Evolutionary conservation across 2,329 filamentous ascomycete genomes (phyloP).

Genomic region (Pseudogymnoascus sp.): DNA sequence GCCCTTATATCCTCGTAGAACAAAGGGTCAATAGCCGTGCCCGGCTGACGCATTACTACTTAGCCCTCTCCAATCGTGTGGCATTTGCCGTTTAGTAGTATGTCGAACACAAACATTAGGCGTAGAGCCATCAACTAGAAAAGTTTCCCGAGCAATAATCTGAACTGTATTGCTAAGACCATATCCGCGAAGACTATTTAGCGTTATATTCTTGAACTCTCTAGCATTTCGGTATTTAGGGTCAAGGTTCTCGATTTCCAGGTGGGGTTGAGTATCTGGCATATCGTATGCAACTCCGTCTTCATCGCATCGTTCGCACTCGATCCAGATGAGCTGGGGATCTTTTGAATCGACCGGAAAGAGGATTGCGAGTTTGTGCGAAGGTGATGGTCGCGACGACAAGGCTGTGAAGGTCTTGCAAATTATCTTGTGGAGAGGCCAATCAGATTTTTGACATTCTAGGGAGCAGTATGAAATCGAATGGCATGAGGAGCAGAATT

Average conservation of each 20-base stretch:
- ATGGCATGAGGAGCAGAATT: conserved; percentile 2
- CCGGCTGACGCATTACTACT: not conserved
- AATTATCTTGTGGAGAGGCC: conserved; percentile 10
- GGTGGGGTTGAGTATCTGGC: not conserved
- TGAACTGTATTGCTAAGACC: not conserved
- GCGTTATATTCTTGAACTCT: not conserved
- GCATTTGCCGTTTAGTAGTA: not conserved
- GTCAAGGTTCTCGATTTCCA: not conserved
- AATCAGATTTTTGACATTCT: conserved; percentile 8
- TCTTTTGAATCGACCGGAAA: not conserved
- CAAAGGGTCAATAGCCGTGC: not conserved
- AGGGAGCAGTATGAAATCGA: conserved; percentile 7
- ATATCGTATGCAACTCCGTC: not conserved
- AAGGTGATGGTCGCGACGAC: not conserved
- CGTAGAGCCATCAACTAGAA: not conserved
- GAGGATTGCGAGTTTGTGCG: not conserved
- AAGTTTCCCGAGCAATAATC: not conserved
- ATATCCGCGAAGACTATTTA: not conserved
- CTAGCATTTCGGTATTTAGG: not conserved
- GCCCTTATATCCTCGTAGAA: conserved; percentile 7
- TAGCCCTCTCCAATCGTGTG: not conserved
- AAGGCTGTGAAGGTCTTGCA: not conserved
- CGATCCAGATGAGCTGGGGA: not conserved
- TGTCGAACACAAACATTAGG: not conserved
- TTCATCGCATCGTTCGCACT: not conserved